Conservation (phyloP, 148 eudicot genomes). For the Chenopodium quinoa region DNA sequence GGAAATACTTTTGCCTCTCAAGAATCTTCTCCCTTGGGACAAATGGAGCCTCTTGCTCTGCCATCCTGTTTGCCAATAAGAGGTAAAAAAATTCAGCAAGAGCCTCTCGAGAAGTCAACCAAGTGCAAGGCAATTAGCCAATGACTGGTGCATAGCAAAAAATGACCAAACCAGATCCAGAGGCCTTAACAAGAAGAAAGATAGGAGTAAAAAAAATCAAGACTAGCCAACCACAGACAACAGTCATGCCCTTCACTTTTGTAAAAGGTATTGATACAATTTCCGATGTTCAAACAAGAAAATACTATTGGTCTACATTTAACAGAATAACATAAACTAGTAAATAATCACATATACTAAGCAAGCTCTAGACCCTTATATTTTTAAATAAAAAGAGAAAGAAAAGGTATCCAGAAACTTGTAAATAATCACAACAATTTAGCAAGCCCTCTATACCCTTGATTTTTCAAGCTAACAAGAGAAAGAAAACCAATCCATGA, state of each 20-base stretch:
- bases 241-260: not conserved
- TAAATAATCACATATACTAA: not conserved
- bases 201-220: not conserved
- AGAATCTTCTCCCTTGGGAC: conserved; percentile 73
- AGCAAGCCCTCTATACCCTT: not conserved
- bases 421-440: too few relatives aligned
- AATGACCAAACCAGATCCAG: not conserved
- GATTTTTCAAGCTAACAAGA: not conserved
- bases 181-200: not conserved
- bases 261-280: not conserved
- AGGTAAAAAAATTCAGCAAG: not conserved
- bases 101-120: not conserved
- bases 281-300: not conserved
- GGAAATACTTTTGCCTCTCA: conserved; percentile 70
- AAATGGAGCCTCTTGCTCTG: conserved; percentile 58
- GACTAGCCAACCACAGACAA: not conserved
- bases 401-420: not conserved
- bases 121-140: not conserved
- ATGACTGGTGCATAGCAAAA: not conserved
- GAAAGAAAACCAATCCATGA: not conserved
- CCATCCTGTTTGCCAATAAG: conserved; percentile 47
- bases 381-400: too few relatives aligned
- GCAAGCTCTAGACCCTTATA: not conserved
- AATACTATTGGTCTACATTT: not conserved
- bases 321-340: not conserved